Conservation (phyloP, 1,139 yeast species). For the Pichia sp. region DNA sequence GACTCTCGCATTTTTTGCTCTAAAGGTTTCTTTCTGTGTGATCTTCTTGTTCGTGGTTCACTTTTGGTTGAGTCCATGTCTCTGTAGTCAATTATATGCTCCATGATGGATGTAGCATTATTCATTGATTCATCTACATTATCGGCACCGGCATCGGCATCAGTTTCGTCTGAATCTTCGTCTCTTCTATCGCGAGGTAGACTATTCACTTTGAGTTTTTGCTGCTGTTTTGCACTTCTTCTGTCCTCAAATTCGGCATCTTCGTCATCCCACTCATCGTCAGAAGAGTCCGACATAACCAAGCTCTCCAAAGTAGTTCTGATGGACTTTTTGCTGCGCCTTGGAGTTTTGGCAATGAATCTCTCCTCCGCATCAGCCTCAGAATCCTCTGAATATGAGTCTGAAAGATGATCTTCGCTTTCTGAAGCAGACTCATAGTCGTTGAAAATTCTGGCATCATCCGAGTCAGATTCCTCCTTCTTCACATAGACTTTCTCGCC, state of each 20-base stretch:
- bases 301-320: background rate
- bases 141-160: conserved; percentile 1
- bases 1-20: background rate
- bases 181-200: background rate
- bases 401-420: background rate
- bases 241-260: background rate
- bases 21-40: background rate
- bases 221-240: too few species aligned
- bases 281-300: background rate
- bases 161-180: background rate
- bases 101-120: conserved; percentile 5
- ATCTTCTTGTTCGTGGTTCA: background rate
- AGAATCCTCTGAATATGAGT: background rate
- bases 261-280: background rate
- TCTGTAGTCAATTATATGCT: conserved; percentile 6
- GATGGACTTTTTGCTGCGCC: background rate
- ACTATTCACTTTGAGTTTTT: too few species aligned
- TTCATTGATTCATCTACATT: too few species aligned
- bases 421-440: conserved; percentile 2
- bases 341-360: background rate
- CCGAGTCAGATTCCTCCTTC: conserved; percentile 3
- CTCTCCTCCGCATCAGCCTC: background rate
- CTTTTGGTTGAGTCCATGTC: background rate
- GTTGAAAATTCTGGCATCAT: conserved; percentile 1
- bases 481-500: background rate